A percentile compares a stretch with the other conserved stretches of the same genome.
phyloP scores from a whole-genome alignment of 352 stramenopile genomes.

The Phytophthora capsici region DNA sequence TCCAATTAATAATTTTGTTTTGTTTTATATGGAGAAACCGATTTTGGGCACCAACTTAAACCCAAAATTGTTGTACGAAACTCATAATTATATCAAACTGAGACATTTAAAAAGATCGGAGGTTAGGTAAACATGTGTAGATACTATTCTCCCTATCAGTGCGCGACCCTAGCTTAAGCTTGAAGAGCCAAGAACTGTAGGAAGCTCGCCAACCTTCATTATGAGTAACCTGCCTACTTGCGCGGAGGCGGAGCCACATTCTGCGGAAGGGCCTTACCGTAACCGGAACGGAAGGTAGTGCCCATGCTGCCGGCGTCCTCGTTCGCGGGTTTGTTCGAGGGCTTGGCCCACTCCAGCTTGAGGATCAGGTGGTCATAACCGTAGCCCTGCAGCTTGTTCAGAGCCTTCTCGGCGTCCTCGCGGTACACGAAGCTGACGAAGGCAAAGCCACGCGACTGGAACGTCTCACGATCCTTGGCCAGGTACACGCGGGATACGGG shows the following conservation, averaged over 20 bases:
- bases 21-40: too few species aligned
- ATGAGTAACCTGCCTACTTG: conserved; percentile 57
- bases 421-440: conserved; percentile 98
- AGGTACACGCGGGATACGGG: conserved; percentile 97
- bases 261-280: conserved; percentile 89
- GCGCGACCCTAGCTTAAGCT: too few species aligned
- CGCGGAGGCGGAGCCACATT: conserved; percentile 79
- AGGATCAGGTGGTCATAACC: conserved; percentile 99
- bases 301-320: conserved; percentile 81
- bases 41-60: too few species aligned
- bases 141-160: too few species aligned
- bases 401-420: conserved; percentile 95
- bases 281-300: conserved; percentile 89
- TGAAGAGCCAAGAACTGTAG: too few species aligned
- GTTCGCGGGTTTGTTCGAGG: conserved; percentile 87
- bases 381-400: conserved; percentile 97
- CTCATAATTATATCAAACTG: too few species aligned
- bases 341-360: conserved; percentile 99
- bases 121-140: too few species aligned
- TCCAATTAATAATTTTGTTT: too few species aligned
- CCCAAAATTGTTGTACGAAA: too few species aligned
- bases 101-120: too few species aligned
- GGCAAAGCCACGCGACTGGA: conserved; percentile 97
- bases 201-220: conserved; percentile 12
- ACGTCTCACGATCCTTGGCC: conserved; percentile 98